Base-by-base conservation (phyloP, 495 filamentous ascomycete species). In the Astrothelium macrocarpum region DNA sequence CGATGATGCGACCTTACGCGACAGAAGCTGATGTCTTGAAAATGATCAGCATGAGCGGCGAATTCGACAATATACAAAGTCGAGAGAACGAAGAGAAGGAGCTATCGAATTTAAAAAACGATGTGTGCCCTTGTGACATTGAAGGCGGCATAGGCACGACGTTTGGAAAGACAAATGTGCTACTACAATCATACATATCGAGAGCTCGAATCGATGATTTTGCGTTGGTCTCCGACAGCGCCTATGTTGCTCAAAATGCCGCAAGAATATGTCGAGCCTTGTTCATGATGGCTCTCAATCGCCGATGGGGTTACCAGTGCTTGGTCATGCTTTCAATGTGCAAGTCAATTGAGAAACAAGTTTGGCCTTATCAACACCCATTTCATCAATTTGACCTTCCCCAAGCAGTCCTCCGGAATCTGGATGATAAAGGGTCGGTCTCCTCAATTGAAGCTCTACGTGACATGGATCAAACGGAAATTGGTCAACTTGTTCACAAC, bases 11-110 rank as follows among this genome's bases (percentile, higher is more conserved):
- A 26, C 84, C 89, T 16, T 80, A 79, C 12, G 84, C 90, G 7
- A 87, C 86, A 1, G 95, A 97, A 75, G 89, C 90, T 23, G 93
- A 97, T 71, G 85, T 95, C 31, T 78, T 99, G 31, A 85, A 85
- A 66, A 97, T 97, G 91, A 90, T 99, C 69, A 90, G 90, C 71
- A 87, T 90, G 84, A 95, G 90, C 67, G 91, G 91, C 53, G 94
- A 99, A 77, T 99, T 99, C 65, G 89, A 97, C 74, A 95, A 97
- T 64, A 92, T 99, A 61, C 91, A 96, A 72, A 87, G 87, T 5
- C 79, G 94, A 39, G 95, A 99, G 36, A 93, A 69, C 61, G 94
- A 99, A 71, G 82, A 85, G 10, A 84, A 87, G 59, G 94, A 97
- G 73, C 79, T 99, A 11, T 76, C 78, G 31, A 79, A 78, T 46